Base-by-base conservation (phyloP, 768 basidiomycete species). In the Agrocybe pediades region DNA sequence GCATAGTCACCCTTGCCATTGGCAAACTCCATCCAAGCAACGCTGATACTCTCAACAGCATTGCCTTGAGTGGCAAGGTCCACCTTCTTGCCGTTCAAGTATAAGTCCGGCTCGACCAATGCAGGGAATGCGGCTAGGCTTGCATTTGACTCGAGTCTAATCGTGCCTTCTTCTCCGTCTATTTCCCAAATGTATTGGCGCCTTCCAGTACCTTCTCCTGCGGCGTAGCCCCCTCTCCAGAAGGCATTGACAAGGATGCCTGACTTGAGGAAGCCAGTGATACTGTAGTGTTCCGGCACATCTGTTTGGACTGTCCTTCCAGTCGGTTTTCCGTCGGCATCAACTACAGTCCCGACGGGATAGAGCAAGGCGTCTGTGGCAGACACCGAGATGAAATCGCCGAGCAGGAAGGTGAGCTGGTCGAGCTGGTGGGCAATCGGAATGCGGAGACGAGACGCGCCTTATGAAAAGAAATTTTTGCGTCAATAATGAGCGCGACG, bases 121-220 rank as follows among this genome's bases (percentile, higher is more conserved):
- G 56, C 55, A 11, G 41, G 45, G 6, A 30, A 40, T 20, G 43
- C 30, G 2, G 8, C 29, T 15, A 30, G 15, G 15, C 30, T 25
- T 13, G 25, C 21, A 26, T 54, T 54, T 3, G 43, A 47, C 51
- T 54, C 48, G 8, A 57, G 2, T 41, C 52, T 24, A 17, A 57
- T 66, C 7, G 58, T 57, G 0, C 70, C 70, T 1, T 68, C 64
- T 39, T 71, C 70, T 9, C 71, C 72, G 39, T 72, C 68, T 30
- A 73, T 72, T 47, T 62, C 57, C 71, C 71, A 74, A 7, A 60
- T 33, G 20, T 73, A 59, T 2, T 62, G 57, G 26, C 51, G 59
- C 20, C 68, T 56, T 6, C 67, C 70, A 2, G 54, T 54, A 3
- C 60, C 57, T 1, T 30, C 29, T 7, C 29, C 29, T 30, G 53